Evolutionary conservation across 352 stramenopile genomes (phyloP).

Genomic region (Phytophthora constricta): DNA sequence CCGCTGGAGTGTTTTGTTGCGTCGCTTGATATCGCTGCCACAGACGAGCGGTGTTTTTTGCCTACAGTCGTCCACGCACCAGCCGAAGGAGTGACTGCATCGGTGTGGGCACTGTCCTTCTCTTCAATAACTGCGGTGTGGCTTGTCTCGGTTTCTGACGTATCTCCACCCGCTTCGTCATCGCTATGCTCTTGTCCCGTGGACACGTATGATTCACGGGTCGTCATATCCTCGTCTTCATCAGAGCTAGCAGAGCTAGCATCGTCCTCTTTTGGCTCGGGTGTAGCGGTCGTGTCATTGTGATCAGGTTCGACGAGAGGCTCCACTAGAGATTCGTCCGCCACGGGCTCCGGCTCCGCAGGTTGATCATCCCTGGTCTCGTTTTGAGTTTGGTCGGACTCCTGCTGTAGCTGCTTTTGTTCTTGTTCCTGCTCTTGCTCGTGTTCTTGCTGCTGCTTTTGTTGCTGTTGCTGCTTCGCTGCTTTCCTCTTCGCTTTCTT

Average conservation of each 20-base stretch:
- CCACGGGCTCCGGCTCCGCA: neutral
- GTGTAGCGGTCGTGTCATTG: neutral
- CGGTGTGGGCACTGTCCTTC: neutral
- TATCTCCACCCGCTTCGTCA: slow-evolving; percentile 13
- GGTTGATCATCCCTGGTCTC: no score
- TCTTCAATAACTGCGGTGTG: slow-evolving; percentile 1
- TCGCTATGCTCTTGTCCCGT: slow-evolving; percentile 22
- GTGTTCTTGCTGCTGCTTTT: slow-evolving; percentile 23
- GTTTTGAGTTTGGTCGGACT: no score
- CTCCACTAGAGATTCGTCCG: slow-evolving; percentile 6
- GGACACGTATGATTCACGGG: slow-evolving; percentile 19
- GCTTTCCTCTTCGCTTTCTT: slow-evolving; percentile 76
- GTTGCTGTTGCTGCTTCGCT: slow-evolving; percentile 34
- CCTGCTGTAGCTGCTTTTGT: no score
- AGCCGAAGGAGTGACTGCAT: slow-evolving; percentile 13
- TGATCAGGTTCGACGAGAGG: neutral
- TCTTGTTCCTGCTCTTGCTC: slow-evolving; percentile 18
- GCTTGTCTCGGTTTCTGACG: slow-evolving; percentile 1
- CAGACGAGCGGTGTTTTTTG: slow-evolving; percentile 59
- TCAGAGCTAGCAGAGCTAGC: slow-evolving; percentile 22
- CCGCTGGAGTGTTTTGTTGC: neutral
- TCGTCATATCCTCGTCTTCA: slow-evolving; percentile 29
- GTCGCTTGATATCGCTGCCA: slow-evolving; percentile 15
- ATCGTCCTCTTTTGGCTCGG: slow-evolving; percentile 23
- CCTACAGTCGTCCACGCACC: slow-evolving; percentile 78